A percentile compares a stretch with the other conserved stretches of the same genome.
Evolutionary conservation across 2,329 filamentous ascomycete genomes (phyloP).

Genomic region (Leptographium lundbergii): DNA sequence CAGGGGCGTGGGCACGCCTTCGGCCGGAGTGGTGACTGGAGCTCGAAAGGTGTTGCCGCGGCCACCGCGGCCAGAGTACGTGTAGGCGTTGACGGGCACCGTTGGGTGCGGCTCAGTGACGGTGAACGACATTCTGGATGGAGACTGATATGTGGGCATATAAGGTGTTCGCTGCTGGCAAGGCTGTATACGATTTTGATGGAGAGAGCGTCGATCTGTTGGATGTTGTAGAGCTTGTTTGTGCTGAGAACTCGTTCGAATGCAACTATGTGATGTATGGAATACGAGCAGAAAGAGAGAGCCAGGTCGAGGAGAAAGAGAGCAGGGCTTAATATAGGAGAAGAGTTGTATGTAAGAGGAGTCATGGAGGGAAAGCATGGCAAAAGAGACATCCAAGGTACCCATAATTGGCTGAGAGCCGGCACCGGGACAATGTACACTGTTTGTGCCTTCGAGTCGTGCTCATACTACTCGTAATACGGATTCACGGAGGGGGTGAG

Average conservation of each 20-base stretch:
- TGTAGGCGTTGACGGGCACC: constrained; percentile 31
- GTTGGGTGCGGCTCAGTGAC: constrained; percentile 37
- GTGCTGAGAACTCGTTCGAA: neutral
- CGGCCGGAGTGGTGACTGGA: constrained; percentile 26
- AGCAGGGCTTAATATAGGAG: constrained; percentile 5
- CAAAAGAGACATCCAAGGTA: neutral
- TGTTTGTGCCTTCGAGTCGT: neutral
- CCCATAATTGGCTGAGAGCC: constrained; percentile 2
- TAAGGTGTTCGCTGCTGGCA: neutral
- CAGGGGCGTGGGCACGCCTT: constrained; percentile 36
- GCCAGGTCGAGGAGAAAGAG: neutral
- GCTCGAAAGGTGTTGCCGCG: constrained; percentile 43
- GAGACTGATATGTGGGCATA: neutral
- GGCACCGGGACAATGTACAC: constrained; percentile 1
- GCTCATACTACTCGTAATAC: neutral
- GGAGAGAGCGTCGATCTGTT: neutral
- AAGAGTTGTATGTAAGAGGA: neutral
- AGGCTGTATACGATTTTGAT: neutral
- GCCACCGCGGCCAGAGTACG: constrained; percentile 42
- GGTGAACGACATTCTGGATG: constrained; percentile 28
- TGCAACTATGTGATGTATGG: neutral
- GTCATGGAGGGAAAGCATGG: neutral
- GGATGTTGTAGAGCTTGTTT: neutral
- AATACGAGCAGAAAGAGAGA: no score
- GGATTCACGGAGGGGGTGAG: constrained; percentile 5